A percentile compares a stretch with the other conserved stretches of the same genome.
Conservation (phyloP, 192 early-diverging fungal species). For the Rhizoclosmatium sp. region DNA sequence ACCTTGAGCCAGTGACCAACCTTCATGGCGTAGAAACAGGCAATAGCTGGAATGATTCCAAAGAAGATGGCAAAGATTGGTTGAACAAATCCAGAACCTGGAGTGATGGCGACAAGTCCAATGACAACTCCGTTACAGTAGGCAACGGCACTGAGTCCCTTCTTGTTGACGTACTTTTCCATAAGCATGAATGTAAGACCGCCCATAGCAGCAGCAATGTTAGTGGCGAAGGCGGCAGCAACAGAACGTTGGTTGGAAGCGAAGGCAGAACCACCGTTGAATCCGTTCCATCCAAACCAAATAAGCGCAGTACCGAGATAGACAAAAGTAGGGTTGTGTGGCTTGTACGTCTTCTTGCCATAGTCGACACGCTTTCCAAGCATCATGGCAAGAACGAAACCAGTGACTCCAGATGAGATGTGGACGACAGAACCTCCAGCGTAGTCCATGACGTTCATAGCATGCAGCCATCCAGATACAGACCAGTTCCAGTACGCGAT, state of each 20-base stretch:
- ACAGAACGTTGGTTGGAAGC: conserved; percentile 75
- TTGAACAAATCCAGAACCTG: conserved; percentile 79
- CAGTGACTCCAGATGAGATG: conserved; percentile 77
- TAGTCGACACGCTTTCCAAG: conserved; percentile 79
- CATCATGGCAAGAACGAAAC: conserved; percentile 83
- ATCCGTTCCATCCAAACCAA: conserved; percentile 92
- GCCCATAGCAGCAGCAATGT: conserved; percentile 73
- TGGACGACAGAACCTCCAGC: conserved; percentile 90
- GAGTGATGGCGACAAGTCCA: conserved; percentile 89
- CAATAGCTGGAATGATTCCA: conserved; percentile 65
- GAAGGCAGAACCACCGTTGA: conserved; percentile 85
- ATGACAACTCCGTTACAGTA: conserved; percentile 91
- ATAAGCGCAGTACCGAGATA: conserved; percentile 81
- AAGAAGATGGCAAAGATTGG: conserved; percentile 78
- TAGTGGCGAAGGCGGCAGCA: conserved; percentile 79
- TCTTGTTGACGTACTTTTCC: conserved; percentile 74
- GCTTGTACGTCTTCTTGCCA: conserved; percentile 71
- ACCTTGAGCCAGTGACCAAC: conserved; percentile 5
- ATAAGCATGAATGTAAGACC: conserved; percentile 76
- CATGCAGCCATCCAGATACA: conserved; percentile 77
- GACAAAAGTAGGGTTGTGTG: conserved; percentile 85
- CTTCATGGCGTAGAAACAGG: conserved; percentile 20
- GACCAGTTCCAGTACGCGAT: conserved; percentile 94
- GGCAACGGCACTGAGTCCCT: conserved; percentile 76
- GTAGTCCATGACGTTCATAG: conserved; percentile 72